Percentiles rank a stretch among this genome's conserved stretches.
Conservation (phyloP, 179 eudicot genomes). For the Amaranthus tricolor region DNA sequence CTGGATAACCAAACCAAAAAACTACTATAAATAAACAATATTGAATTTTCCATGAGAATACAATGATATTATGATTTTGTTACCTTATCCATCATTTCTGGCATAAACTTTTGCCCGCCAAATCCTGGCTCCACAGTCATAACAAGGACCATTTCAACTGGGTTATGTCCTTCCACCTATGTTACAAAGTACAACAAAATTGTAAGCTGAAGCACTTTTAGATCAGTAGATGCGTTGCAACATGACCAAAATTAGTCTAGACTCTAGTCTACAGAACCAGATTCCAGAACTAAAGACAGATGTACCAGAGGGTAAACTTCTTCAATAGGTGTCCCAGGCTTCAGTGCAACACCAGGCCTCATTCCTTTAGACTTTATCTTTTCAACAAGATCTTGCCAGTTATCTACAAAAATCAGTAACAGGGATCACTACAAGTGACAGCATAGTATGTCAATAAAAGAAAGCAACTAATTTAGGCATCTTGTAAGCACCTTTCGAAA, state of each 20-base stretch:
- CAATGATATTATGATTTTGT: constrained; percentile 7
- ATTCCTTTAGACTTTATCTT: constrained; percentile 74
- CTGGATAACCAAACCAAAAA: constrained; percentile 32
- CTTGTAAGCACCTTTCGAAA: constrained; percentile 61
- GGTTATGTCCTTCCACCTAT: constrained; percentile 71
- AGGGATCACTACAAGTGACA: constrained; percentile 8
- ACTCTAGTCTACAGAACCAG: not conserved
- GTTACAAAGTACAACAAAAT: constrained; percentile 17
- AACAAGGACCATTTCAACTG: constrained; percentile 93
- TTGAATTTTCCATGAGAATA: not conserved
- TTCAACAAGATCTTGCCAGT: constrained; percentile 83
- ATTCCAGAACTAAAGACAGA: not conserved
- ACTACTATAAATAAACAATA: not conserved
- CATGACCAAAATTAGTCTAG: not conserved
- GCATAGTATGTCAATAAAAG: constrained; percentile 7
- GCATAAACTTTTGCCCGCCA: constrained; percentile 99
- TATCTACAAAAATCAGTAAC: constrained; percentile 46
- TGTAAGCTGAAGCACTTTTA: not conserved
- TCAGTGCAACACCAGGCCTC: constrained; percentile 87
- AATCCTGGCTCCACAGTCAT: constrained; percentile 99
- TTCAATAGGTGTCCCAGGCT: constrained; percentile 88
- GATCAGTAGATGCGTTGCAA: not conserved
- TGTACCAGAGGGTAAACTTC: constrained; percentile 87
- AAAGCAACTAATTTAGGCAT: not conserved
- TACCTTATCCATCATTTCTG: constrained; percentile 98